phyloP scores from a whole-genome alignment of 2,329 filamentous ascomycete species.

The Lachnellula hyalina region DNA sequence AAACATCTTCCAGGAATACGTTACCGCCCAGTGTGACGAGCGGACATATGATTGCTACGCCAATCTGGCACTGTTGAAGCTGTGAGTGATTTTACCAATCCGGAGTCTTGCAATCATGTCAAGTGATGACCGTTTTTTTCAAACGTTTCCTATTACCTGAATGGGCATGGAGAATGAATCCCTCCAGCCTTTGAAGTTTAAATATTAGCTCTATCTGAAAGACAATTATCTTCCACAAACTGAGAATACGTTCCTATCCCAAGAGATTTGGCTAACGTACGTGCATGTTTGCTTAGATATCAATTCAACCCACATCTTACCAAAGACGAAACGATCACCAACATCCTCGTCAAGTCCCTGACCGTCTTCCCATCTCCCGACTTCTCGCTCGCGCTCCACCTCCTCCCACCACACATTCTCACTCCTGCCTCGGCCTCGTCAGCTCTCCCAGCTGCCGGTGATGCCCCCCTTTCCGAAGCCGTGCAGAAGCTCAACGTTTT shows the following conservation, averaged over 20 bases:
- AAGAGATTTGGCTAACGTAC: constrained; percentile 11
- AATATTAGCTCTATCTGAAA: constrained; percentile 73
- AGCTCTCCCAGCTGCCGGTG: constrained; percentile 50
- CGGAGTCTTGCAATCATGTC: constrained; percentile 11
- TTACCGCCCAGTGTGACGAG: constrained; percentile 89
- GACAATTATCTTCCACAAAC: constrained; percentile 11
- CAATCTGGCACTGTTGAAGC: constrained; percentile 90
- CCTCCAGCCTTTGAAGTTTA: constrained; percentile 60
- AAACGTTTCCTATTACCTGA: constrained; percentile 99
- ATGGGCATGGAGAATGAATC: constrained; percentile 51
- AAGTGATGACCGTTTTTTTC: constrained; percentile 68
- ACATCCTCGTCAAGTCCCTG: constrained; percentile 96
- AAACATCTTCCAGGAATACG: constrained; percentile 86
- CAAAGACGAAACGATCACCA: constrained; percentile 95
- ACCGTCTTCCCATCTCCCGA: constrained; percentile 95
- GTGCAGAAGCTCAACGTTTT: constrained; percentile 64
- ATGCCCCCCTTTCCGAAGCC: constrained; percentile 74
- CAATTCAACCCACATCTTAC: constrained; percentile 99
- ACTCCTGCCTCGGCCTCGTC: constrained; percentile 48
- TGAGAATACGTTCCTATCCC: neutral
- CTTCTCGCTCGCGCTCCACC: constrained; percentile 89
- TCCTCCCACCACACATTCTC: constrained; percentile 80
- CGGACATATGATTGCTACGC: constrained; percentile 94
- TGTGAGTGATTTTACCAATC: constrained; percentile 60
- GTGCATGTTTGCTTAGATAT: constrained; percentile 57